phyloP scores from a whole-genome alignment of 805 yeast species.

The Sungouiozyma intestinalis region DNA sequence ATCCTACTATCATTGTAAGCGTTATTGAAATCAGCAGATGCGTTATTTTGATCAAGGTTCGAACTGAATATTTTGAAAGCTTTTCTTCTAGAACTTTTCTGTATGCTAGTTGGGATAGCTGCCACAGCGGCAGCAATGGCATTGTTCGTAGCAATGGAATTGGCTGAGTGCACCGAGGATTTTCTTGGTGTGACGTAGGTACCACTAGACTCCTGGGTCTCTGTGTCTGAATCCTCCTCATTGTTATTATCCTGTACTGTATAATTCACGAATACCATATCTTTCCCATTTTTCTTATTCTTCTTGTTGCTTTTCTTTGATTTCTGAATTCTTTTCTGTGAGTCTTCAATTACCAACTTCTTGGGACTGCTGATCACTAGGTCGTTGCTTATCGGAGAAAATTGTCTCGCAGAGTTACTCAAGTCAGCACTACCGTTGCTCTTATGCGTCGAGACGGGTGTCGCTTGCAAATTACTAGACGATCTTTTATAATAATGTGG shows the following conservation, averaged over 20 bases:
- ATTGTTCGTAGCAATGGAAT: not conserved
- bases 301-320: constrained; percentile 9
- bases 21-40: not conserved
- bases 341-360: constrained; percentile 21
- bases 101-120: constrained; percentile 8
- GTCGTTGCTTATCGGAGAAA: constrained; percentile 14
- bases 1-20: not conserved
- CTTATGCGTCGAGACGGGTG: not conserved
- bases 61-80: constrained; percentile 26
- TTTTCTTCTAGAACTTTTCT: constrained; percentile 21
- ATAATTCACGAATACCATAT: constrained; percentile 28
- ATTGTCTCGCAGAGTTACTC: not conserved
- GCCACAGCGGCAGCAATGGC: not conserved
- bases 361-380: constrained; percentile 19
- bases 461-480: constrained; percentile 2
- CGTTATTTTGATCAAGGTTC: constrained; percentile 6
- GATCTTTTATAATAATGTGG: constrained; percentile 27
- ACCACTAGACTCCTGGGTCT: not conserved
- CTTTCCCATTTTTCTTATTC: constrained; percentile 13
- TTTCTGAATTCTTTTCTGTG: constrained; percentile 7
- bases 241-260: constrained; percentile 21
- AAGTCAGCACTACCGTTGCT: not conserved
- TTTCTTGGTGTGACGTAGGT: not conserved
- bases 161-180: not conserved
- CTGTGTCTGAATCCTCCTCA: not conserved